These are phyloP conservation scores for Sugiyamaella mastotermitis DNA, from an alignment of 805 yeast genomes.

Conservation along the genomic window DNA sequence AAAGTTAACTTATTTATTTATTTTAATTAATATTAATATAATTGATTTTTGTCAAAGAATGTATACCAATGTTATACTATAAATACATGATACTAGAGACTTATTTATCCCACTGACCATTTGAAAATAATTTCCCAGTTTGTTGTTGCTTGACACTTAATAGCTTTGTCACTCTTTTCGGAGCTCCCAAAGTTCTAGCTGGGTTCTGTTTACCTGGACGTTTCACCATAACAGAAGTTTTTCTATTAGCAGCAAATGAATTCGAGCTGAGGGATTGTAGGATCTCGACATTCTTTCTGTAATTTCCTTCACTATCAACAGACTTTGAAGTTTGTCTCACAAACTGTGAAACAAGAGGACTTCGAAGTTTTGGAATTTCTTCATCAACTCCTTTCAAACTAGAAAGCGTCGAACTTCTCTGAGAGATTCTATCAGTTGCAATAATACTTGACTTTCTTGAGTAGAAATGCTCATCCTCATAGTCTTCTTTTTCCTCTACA, in stretches of 20 bases:
- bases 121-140: conserved; percentile 1
- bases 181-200: conserved; percentile 5
- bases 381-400: neutral
- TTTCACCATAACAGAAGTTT: conserved; percentile 3
- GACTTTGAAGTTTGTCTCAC: too few relatives aligned
- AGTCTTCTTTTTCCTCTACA: conserved; percentile 4
- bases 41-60: too few relatives aligned
- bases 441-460: too few relatives aligned
- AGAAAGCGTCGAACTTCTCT: neutral
- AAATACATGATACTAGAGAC: neutral
- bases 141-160: conserved; percentile 2
- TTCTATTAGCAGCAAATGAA: conserved; percentile 1
- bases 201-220: neutral
- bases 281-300: conserved; percentile 8
- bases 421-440: neutral
- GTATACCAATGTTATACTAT: too few relatives aligned
- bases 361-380: neutral
- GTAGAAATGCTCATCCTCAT: too few relatives aligned
- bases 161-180: conserved; percentile 4
- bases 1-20: too few relatives aligned
- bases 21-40: too few relatives aligned
- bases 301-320: neutral
- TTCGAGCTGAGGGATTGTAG: conserved; percentile 7
- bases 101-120: conserved; percentile 5
- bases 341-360: neutral